Base-by-base conservation (phyloP, 768 basidiomycete genomes). In the Serendipita sp. region DNA sequence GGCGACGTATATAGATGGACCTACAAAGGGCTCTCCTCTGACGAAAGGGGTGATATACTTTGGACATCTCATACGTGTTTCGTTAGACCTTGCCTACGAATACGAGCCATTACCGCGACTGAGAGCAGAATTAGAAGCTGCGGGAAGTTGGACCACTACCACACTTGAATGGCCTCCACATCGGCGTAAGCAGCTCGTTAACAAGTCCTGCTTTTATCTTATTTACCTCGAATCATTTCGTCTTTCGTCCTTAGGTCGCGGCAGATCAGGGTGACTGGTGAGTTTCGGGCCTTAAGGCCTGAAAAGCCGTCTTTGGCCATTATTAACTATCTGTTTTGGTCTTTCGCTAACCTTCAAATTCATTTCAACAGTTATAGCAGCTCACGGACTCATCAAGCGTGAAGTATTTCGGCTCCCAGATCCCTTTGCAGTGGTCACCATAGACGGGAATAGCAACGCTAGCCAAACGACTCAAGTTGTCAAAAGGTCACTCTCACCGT, bases 341-440 rank as follows among this genome's bases (percentile, higher is more conserved):
- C 18, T 13, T 13, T 16, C 1, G 64, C 64, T 65, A 2, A 24
- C 48, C 28, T 24, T 24, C 4, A 44, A 45, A 34, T n/a, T 0
- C 24, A 28, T 13, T 16, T 13, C 5, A 47, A 5, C 70, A 96
- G 93, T 94, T 67, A 93, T 99, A 68, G 95, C 96, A 65, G 96
- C 92, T 53, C 93, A 96, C 76, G 88, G 88, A 13, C 77, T 96
- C 18, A 88, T 88, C 54, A 96, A 95, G 78, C 88, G 92, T 65
- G 92, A 96, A 78, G 92, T 95, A 64, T 93, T 96, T 73, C 85
- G 94, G 63, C 85, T 97, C 3, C 96, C 95, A 2, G 94, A 98
- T 75, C 95, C 96, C 3, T 97, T 98, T 73, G 95, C 96, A 3
- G 93, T 99, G 71, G 88, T 99, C 74, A 97, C 95, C 24, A 93